phyloP scores from a whole-genome alignment of 495 filamentous ascomycete species.

The Wilcoxina mikolae region DNA sequence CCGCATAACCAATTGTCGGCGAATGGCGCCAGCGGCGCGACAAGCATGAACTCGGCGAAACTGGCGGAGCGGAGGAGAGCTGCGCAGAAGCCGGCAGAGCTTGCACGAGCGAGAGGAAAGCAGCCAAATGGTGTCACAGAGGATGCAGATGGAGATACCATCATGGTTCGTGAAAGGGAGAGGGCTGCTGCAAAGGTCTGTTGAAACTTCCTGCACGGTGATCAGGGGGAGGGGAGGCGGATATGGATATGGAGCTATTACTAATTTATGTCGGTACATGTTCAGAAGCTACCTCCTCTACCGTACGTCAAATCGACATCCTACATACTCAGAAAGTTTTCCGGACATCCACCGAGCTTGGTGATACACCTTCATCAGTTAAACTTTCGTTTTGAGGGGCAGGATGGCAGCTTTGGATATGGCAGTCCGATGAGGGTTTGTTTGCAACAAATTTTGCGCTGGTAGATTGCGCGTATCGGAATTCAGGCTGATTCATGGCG shows the following conservation, averaged over 20 bases:
- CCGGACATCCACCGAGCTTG: slow-evolving; percentile 60
- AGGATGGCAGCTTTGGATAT: slow-evolving; percentile 82
- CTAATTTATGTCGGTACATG: neutral
- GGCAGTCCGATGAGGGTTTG: slow-evolving; percentile 72
- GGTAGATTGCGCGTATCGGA: slow-evolving; percentile 28
- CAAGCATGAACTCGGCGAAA: slow-evolving; percentile 14
- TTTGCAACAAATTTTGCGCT: slow-evolving; percentile 12
- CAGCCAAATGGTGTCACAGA: slow-evolving; percentile 2
- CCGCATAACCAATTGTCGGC: neutral
- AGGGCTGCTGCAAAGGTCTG: neutral
- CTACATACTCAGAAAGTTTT: slow-evolving; percentile 73
- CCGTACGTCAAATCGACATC: slow-evolving; percentile 42
- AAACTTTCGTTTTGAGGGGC: slow-evolving; percentile 85
- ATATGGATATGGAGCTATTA: neutral
- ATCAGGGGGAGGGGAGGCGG: neutral
- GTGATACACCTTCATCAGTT: slow-evolving; percentile 70
- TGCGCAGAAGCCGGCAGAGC: slow-evolving; percentile 71
- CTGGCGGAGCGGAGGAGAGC: slow-evolving; percentile 46
- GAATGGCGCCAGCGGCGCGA: slow-evolving; percentile 10
- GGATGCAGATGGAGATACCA: slow-evolving; percentile 9
- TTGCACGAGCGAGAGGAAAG: neutral
- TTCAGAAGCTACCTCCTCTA: slow-evolving; percentile 21
- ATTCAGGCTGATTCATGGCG: slow-evolving; percentile 28
- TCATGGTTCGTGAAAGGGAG: neutral
- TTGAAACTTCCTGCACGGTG: neutral